Evolutionary conservation across 768 basidiomycete species (phyloP), one percentile per base, ranked within the genome.

Genomic region (Russula olivacea): DNA sequence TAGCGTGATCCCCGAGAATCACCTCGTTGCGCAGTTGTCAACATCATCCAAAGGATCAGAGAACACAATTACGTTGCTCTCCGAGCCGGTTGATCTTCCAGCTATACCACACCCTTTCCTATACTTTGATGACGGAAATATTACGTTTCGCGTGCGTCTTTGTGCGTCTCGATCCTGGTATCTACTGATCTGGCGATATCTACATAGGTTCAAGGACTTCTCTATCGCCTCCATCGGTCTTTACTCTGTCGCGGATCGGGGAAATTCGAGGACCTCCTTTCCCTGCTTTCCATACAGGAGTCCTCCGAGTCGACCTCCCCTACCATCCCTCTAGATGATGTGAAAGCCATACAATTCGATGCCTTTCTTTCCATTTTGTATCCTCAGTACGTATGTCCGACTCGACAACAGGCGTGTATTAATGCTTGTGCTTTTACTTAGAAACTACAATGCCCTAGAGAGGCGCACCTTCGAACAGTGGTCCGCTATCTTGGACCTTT

Each of bases 361-460:
- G 62, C 58, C 11, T 52, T 66, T 12, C 28, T 66, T 32, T 63
- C 66, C 32, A 40, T 66, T 11, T 25, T 66, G n/a, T 66, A 66
- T 40, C 58, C 61, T 10, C 52, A 1, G 65, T 66, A 59, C 28
- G 65, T 6, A 40, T 55, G 14, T 48, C 34, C 8, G 19, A 55
- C n/a, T 30, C n/a, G n/a, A 30, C 19, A 15, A 0, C 21, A n/a
- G 23, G 34, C n/a, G 3, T 6, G 7, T 43, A 17, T 48, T 48
- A 0, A 61, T 36, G 6, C n/a, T 15, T n/a, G 17, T 47, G 17
- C n/a, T 41, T 36, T 49, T 23, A 8, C 32, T 23, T 43, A 66
- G 66, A 11, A 57, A 64, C 38, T 66, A 60, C 47, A 23, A 66
- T 34, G 41, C 17, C 3, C 45, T 12, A 15, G 61, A 61, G 38